Percentiles rank a stretch among this genome's conserved stretches.
Conservation (phyloP, 2,329 filamentous ascomycete genomes). For the Pyrenophora teres region DNA sequence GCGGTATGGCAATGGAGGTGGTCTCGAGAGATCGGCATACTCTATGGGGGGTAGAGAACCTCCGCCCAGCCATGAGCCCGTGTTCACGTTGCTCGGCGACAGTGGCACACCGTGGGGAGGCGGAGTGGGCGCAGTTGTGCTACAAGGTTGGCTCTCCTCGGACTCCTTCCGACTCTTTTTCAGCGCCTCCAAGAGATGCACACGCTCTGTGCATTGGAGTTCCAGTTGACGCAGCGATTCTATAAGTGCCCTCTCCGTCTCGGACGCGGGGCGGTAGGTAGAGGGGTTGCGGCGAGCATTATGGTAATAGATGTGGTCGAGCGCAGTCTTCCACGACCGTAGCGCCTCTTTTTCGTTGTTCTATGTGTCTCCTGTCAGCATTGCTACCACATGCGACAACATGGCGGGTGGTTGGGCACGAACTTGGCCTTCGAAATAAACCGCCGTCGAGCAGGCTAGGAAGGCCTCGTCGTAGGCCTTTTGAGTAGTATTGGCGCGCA, state of each 20-base stretch:
- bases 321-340: conserved; percentile 84
- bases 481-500: conserved; percentile 74
- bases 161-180: conserved; percentile 66
- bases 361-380: conserved; percentile 53
- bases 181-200: conserved; percentile 84
- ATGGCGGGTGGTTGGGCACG: conserved; percentile 22
- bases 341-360: conserved; percentile 90
- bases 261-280: conserved; percentile 71
- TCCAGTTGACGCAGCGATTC: conserved; percentile 84
- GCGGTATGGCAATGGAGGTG: conserved; percentile 63
- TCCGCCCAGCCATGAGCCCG: conserved; percentile 69
- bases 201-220: conserved; percentile 88
- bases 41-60: conserved; percentile 80
- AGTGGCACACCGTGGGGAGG: conserved; percentile 26
- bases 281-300: conserved; percentile 75
- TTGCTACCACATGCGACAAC: background rate
- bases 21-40: conserved; percentile 81
- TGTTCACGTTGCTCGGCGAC: conserved; percentile 17
- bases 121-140: conserved; percentile 30
- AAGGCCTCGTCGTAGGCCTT: conserved; percentile 99
- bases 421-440: conserved; percentile 94
- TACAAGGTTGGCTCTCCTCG: conserved; percentile 41
- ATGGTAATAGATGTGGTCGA: conserved; percentile 87
- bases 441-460: conserved; percentile 89
- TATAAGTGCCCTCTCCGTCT: conserved; percentile 81